A percentile compares a stretch with the other conserved stretches of the same genome.
Evolutionary conservation across 305 asterid genomes (phyloP).

Genomic region (Fraxinus latifolia): DNA sequence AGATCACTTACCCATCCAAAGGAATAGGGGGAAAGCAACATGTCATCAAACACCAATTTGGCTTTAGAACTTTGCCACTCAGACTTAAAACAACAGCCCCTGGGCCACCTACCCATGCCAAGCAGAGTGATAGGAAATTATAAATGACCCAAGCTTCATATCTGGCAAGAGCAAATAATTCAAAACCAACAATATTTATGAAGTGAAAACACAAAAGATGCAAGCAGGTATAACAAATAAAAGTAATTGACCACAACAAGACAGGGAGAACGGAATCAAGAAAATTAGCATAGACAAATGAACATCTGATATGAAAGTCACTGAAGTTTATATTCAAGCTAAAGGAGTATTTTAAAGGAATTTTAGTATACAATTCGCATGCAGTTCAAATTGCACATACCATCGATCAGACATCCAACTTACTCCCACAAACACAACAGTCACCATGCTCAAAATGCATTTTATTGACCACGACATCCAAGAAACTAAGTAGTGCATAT

Average conservation of each 20-base stretch:
- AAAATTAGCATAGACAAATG: conserved; percentile 9
- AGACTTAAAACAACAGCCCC: conserved; percentile 94
- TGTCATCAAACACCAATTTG: conserved; percentile 93
- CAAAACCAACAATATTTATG: conserved; percentile 14
- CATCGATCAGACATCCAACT: neutral
- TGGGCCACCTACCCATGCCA: conserved; percentile 99
- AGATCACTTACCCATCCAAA: conserved; percentile 81
- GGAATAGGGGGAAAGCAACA: conserved; percentile 87
- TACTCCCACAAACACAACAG: neutral
- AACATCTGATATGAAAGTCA: too few relatives aligned
- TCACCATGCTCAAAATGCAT: conserved; percentile 9
- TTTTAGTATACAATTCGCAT: neutral
- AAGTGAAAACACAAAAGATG: conserved; percentile 12
- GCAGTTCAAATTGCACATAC: neutral
- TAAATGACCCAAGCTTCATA: conserved; percentile 99
- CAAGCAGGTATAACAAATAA: neutral
- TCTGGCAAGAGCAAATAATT: conserved; percentile 45
- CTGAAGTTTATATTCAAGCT: neutral
- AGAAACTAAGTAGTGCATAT: neutral
- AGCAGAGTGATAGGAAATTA: conserved; percentile 91
- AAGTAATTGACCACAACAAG: conserved; percentile 1
- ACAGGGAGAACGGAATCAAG: conserved; percentile 1
- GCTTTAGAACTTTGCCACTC: conserved; percentile 77
- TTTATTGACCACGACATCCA: neutral
- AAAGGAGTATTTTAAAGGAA: neutral